Evolutionary conservation across 2,329 filamentous ascomycete species (phyloP).

Genomic region (Aureobasidium sp.): DNA sequence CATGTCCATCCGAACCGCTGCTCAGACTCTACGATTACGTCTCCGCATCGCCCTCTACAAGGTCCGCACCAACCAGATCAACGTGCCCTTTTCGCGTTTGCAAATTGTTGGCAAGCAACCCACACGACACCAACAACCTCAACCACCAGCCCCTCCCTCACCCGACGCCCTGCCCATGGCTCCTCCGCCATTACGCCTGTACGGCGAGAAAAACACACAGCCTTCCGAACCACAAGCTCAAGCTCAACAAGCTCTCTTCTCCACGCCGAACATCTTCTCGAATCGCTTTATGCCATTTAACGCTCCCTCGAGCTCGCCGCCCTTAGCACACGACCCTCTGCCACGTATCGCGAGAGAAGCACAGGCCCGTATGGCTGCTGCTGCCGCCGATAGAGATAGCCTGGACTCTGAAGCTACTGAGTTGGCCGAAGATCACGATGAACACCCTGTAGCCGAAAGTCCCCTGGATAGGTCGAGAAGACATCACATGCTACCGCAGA

Average conservation of each 20-base stretch:
- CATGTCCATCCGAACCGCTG: conserved; percentile 31
- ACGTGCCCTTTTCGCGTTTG: conserved; percentile 55
- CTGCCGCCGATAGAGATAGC: conserved; percentile 3
- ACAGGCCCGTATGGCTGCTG: conserved; percentile 5
- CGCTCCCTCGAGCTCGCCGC: conserved; percentile 9
- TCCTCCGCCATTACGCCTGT: neutral
- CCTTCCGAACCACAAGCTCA: neutral
- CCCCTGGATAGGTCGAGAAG: conserved; percentile 1
- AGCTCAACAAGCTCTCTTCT: neutral
- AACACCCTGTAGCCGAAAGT: neutral
- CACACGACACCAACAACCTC: neutral
- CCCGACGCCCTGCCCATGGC: conserved; percentile 5
- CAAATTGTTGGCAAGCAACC: conserved; percentile 16
- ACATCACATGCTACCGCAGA: conserved; percentile 1
- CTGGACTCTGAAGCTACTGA: conserved; percentile 12
- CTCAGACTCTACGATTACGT: conserved; percentile 58
- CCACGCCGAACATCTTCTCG: conserved; percentile 9
- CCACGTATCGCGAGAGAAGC: conserved; percentile 4
- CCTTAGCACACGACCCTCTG: neutral
- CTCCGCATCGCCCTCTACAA: conserved; percentile 67
- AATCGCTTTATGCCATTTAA: conserved; percentile 8
- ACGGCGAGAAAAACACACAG: neutral
- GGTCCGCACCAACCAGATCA: conserved; percentile 61
- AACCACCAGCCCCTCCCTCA: neutral
- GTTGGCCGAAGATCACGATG: conserved; percentile 8